phyloP scores from a whole-genome alignment of 495 filamentous ascomycete species.

The Penicillium lagena region DNA sequence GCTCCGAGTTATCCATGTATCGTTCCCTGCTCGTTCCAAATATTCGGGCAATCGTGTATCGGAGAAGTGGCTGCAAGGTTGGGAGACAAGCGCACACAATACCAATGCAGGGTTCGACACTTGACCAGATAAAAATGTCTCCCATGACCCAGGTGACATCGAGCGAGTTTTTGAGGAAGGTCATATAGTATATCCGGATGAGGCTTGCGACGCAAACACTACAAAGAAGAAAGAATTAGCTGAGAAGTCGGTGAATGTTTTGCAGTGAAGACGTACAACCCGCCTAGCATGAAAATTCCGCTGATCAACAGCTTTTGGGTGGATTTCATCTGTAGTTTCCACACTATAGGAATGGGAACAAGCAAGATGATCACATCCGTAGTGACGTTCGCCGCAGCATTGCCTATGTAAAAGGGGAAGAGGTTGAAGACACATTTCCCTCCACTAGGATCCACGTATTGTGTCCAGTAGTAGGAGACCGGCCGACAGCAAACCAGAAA shows the following conservation, averaged over 20 bases:
- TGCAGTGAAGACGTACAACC: slow-evolving; percentile 12
- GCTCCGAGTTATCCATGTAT: no score
- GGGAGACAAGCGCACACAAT: slow-evolving; percentile 36
- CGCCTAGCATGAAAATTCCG: slow-evolving; percentile 42
- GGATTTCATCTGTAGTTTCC: slow-evolving; percentile 31
- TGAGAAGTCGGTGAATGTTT: background rate
- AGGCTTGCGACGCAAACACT: slow-evolving; percentile 18
- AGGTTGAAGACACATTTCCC: slow-evolving; percentile 12
- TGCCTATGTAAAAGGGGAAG: slow-evolving; percentile 28
- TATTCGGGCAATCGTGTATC: background rate
- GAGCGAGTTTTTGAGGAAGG: slow-evolving; percentile 10
- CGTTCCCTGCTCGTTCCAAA: no score
- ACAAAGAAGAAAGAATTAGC: background rate
- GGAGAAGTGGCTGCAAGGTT: slow-evolving; percentile 12
- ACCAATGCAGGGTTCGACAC: slow-evolving; percentile 34
- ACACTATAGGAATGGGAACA: slow-evolving; percentile 42
- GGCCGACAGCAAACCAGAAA: slow-evolving; percentile 4
- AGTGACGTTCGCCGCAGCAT: slow-evolving; percentile 44
- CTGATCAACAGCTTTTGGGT: slow-evolving; percentile 41
- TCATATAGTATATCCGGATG: slow-evolving; percentile 21
- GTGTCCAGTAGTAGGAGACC: slow-evolving; percentile 16
- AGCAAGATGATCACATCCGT: slow-evolving; percentile 46
- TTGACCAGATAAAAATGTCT: slow-evolving; percentile 40
- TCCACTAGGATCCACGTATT: background rate
- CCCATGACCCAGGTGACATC: slow-evolving; percentile 33